Evolutionary conservation across 495 filamentous ascomycete genomes (phyloP).

Genomic region (Daldinia vernicosa): DNA sequence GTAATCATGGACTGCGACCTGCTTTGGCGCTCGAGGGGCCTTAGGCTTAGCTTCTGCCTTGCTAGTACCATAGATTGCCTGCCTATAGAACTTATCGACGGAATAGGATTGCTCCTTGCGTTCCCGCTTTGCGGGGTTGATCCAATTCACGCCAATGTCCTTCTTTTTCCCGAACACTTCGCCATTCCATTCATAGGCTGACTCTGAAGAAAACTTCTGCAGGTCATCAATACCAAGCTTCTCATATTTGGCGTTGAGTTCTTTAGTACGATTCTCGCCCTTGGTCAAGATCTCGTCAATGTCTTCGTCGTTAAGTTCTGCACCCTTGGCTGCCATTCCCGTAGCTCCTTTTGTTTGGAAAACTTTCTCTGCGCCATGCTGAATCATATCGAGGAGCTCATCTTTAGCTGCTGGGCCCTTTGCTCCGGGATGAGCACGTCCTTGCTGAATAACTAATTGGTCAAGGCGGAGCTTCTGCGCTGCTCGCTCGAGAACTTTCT

Average conservation of each 20-base stretch:
- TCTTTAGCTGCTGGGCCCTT: constrained; percentile 93
- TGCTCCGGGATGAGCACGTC: constrained; percentile 88
- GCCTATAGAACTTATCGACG: constrained; percentile 98
- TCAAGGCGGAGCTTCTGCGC: constrained; percentile 97
- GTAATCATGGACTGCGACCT: constrained; percentile 91
- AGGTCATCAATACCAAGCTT: constrained; percentile 98
- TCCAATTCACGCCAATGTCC: constrained; percentile 95
- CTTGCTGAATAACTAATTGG: constrained; percentile 99
- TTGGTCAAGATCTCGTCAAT: constrained; percentile 87
- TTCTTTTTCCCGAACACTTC: constrained; percentile 94
- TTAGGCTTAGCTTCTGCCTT: constrained; percentile 91
- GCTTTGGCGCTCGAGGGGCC: constrained; percentile 94
- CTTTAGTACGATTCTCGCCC: constrained; percentile 87
- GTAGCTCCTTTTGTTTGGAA: constrained; percentile 75
- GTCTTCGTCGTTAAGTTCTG: constrained; percentile 81
- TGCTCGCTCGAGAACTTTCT: constrained; percentile 96
- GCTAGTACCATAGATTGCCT: constrained; percentile 76
- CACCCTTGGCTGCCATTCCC: constrained; percentile 65
- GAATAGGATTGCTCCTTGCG: constrained; percentile 98
- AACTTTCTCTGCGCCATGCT: constrained; percentile 94
- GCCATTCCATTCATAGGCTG: constrained; percentile 98
- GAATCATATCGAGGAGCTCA: constrained; percentile 96
- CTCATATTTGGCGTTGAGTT: constrained; percentile 92
- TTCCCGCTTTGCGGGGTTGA: constrained; percentile 98
- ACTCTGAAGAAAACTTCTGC: constrained; percentile 97